Evolutionary conservation across 345 rosid species (phyloP).

Genomic region (Litchi chinensis): DNA sequence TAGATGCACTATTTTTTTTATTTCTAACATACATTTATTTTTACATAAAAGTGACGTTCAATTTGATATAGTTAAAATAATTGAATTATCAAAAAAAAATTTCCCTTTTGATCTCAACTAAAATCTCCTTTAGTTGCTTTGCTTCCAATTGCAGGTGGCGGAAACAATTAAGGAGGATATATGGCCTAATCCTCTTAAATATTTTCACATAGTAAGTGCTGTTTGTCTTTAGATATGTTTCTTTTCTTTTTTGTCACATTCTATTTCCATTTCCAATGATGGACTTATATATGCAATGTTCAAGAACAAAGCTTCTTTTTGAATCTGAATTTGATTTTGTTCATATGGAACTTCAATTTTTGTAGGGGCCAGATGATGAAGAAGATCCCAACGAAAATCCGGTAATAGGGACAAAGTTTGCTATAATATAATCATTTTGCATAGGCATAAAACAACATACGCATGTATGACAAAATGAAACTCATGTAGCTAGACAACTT

Average conservation of each 20-base stretch:
- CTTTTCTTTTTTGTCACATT: too few species aligned
- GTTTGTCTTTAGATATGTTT: background rate
- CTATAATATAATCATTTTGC: background rate
- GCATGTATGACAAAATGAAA: background rate
- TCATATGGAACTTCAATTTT: background rate
- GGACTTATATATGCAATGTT: too few species aligned
- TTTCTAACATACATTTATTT: background rate
- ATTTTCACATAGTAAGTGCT: conserved; percentile 36
- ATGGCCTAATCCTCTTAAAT: conserved; percentile 49
- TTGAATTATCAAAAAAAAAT: background rate
- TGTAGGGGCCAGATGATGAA: conserved; percentile 24
- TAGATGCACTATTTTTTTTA: background rate
- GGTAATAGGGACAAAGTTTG: conserved; percentile 18
- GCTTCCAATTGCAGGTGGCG: conserved; percentile 35
- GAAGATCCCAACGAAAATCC: conserved; percentile 13
- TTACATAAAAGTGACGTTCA: background rate
- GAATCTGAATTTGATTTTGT: background rate
- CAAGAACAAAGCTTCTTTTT: background rate
- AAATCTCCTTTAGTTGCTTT: background rate
- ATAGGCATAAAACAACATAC: too few species aligned
- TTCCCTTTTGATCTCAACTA: background rate
- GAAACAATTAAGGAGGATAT: conserved; percentile 46
- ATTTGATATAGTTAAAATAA: background rate
- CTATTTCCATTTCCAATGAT: too few species aligned
- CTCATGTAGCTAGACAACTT: background rate